Percentiles rank a stretch among this genome's conserved stretches.
Evolutionary conservation across 768 basidiomycete genomes (phyloP).

Genomic region (Leccinum aurantiacum): DNA sequence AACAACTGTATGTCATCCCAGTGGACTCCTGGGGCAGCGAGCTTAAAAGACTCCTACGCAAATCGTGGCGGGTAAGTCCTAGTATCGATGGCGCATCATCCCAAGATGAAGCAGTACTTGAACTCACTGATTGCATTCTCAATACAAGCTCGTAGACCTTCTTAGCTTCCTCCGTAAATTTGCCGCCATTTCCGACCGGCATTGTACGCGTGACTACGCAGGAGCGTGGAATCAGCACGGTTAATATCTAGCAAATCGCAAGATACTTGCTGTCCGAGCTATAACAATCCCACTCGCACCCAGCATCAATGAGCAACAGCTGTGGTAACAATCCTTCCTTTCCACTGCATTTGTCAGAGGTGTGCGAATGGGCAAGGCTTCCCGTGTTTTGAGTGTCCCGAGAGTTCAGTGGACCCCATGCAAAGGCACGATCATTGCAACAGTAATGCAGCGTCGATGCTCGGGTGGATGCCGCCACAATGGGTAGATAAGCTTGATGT

Average conservation of each 20-base stretch:
- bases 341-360: slow-evolving; percentile 4
- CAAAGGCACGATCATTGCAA: slow-evolving; percentile 85
- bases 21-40: slow-evolving; percentile 74
- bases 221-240: slow-evolving; percentile 25
- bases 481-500: slow-evolving; percentile 90
- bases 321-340: slow-evolving; percentile 50
- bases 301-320: slow-evolving; percentile 90
- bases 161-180: slow-evolving; percentile 76
- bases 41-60: slow-evolving; percentile 65
- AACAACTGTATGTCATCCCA: slow-evolving; percentile 88
- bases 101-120: not conserved
- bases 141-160: slow-evolving; percentile 87
- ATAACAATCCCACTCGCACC: slow-evolving; percentile 82
- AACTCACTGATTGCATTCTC: slow-evolving; percentile 79
- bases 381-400: slow-evolving; percentile 56
- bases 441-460: slow-evolving; percentile 94
- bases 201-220: slow-evolving; percentile 73
- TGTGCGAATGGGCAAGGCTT: slow-evolving; percentile 41
- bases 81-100: not conserved
- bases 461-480: slow-evolving; percentile 82
- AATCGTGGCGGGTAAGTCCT: not conserved
- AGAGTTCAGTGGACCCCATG: slow-evolving; percentile 71
- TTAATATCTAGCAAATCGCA: not conserved
- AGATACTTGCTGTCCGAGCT: slow-evolving; percentile 55
- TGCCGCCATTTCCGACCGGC: slow-evolving; percentile 93